phyloP scores from a whole-genome alignment of 2,329 filamentous ascomycete genomes.

The Talaromyces sp. region DNA sequence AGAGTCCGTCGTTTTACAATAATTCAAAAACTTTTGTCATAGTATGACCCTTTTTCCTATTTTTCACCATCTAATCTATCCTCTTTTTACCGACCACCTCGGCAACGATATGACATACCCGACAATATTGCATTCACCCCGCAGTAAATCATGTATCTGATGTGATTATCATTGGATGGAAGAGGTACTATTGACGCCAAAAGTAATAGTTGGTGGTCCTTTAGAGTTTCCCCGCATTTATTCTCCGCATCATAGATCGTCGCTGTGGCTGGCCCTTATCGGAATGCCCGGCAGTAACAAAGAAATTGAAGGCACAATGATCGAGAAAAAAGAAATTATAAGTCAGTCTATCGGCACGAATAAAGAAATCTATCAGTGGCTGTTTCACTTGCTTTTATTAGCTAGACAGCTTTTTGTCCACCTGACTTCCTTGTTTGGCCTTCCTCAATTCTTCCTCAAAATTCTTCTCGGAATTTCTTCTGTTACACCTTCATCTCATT shows the following conservation, averaged over 20 bases:
- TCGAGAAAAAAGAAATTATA: neutral
- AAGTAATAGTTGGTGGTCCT: neutral
- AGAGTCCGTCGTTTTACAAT: neutral
- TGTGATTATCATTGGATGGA: neutral
- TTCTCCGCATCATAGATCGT: neutral
- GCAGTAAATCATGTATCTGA: neutral
- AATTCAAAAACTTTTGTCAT: neutral
- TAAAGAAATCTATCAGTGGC: neutral
- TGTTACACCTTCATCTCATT: neutral
- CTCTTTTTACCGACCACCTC: neutral
- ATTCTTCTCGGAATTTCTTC: neutral
- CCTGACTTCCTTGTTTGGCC: neutral
- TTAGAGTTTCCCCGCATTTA: slow-evolving; percentile 4
- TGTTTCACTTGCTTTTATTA: neutral
- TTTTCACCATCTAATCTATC: neutral
- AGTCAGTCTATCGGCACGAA: neutral
- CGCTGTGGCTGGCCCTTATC: neutral
- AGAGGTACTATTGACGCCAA: neutral
- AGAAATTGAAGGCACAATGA: neutral
- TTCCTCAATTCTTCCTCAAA: neutral
- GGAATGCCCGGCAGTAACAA: neutral
- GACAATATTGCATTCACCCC: neutral
- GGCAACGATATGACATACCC: neutral
- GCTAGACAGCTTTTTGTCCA: neutral
- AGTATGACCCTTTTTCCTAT: neutral